A percentile compares a stretch with the other conserved stretches of the same genome.
Conservation (phyloP, 495 filamentous ascomycete species). For the Aspergillus nanangensis region DNA sequence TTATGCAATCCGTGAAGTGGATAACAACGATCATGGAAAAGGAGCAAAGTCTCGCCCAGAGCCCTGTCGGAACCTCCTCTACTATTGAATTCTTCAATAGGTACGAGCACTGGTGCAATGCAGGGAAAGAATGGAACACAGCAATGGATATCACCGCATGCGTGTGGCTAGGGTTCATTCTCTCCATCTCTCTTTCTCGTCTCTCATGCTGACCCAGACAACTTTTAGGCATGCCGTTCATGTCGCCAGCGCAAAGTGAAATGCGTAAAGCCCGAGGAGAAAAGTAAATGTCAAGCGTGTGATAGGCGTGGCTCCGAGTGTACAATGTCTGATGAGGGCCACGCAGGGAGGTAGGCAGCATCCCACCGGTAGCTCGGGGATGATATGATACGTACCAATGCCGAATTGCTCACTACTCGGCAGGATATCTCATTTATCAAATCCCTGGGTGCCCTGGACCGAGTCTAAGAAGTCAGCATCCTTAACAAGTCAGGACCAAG, state of each 20-base stretch:
- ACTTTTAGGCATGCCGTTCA: neutral
- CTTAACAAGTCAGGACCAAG: no score
- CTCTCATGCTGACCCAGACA: neutral
- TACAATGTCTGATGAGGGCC: neutral
- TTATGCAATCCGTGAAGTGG: no score
- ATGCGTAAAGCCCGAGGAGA: neutral
- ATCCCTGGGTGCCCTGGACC: no score
- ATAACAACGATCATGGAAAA: no score
- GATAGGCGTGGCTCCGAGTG: neutral
- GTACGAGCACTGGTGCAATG: neutral
- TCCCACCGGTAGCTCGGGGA: neutral
- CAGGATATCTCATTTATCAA: no score
- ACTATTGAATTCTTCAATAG: neutral
- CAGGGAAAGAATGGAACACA: neutral
- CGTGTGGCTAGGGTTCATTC: neutral
- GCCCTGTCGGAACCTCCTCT: no score
- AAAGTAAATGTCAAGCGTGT: neutral
- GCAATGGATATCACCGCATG: neutral
- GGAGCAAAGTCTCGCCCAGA: no score
- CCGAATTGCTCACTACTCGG: no score
- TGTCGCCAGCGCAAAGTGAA: slow-evolving; percentile 1
- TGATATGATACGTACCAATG: no score
- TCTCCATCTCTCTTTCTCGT: neutral
- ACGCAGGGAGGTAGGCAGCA: neutral
- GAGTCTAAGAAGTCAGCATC: no score